Base-by-base conservation (phyloP, 371 early-diverging fungal species). In the Apophysomyces sp. region DNA sequence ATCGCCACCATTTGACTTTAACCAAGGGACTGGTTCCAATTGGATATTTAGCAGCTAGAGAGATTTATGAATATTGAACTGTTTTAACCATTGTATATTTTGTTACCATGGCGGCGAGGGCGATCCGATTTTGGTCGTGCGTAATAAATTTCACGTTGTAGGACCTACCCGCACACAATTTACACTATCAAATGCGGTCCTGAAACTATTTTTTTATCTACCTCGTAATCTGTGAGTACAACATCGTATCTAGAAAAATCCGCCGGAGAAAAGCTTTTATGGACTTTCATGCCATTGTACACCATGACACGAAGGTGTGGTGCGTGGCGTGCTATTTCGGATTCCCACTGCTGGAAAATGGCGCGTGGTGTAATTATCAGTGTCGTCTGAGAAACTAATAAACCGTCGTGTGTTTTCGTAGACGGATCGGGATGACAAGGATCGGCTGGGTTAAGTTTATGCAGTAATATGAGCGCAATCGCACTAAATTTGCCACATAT, bases 301-400 rank as follows among this genome's bases (percentile, higher is more conserved):
- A 68, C 57, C 40, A 65, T 71, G 4, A 74, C 70, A 0, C 57
- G 52, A 30, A 83, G 37, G 9, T 65, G 29, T 3, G 83, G 82
- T 5, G 87, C 80, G 67, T 86, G 84, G 4, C 58, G 64, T 21
- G 70, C 63, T 28, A 84, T 73, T 65, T 91, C 91, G 4, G 72
- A 52, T 21, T 67, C 73, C 91, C 91, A 91, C 64, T 91, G 91
- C 13, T 73, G 65, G 13, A 86, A 58, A 51, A 91, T 89, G 4
- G 85, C 64, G 0, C 69, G 57, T 28, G 91, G 89, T 8, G 86
- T 78, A 30, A 91, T 84, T 52, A 91, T 80, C 31, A 91, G 67
- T 1, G 91, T 91, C 1, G 86, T 79, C 0, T 44, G 60, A 12
- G 78, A 69, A 1, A 62, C 55, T n/a, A 65, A 54, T 3, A 73